These are phyloP conservation scores for Zygnema cylindricum DNA, from an alignment of 139 green algal species.

Conservation along the genomic window DNA sequence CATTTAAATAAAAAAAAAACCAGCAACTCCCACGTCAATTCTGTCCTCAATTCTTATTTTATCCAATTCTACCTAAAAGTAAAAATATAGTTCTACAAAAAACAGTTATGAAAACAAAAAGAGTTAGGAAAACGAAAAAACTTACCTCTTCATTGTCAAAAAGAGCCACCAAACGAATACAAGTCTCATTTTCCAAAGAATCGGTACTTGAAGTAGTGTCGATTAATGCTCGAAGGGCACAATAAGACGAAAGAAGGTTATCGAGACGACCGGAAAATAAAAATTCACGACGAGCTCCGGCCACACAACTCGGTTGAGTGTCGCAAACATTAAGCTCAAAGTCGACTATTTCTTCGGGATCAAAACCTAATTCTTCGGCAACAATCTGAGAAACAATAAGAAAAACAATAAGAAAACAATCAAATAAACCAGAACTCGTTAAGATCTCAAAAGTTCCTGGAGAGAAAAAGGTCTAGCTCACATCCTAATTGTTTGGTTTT, in stretches of 20 bases:
- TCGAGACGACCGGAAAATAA: constrained; percentile 91
- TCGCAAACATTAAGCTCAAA: constrained; percentile 96
- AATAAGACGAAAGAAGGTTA: constrained; percentile 89
- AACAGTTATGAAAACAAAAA: no score
- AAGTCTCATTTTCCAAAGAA: constrained; percentile 49
- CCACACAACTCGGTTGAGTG: constrained; percentile 75
- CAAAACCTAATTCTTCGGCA: constrained; percentile 74
- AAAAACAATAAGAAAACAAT: neutral
- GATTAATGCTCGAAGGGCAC: constrained; percentile 58
- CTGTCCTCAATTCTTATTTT: no score
- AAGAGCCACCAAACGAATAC: constrained; percentile 82
- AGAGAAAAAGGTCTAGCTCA: constrained; percentile 17
- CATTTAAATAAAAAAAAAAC: no score
- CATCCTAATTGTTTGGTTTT: neutral
- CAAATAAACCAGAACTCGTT: neutral
- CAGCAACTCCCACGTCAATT: no score
- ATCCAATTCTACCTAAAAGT: no score
- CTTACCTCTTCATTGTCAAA: constrained; percentile 97
- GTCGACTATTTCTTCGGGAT: constrained; percentile 82
- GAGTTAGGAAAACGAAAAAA: no score
- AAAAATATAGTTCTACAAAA: no score
- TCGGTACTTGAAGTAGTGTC: neutral
- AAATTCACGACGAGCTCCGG: constrained; percentile 85
- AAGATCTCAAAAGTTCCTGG: neutral
- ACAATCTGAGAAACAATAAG: constrained; percentile 64